Evolutionary conservation across 306 rosid genomes (phyloP), one percentile per base, ranked within the genome.

Genomic region (Malus sieversii): DNA sequence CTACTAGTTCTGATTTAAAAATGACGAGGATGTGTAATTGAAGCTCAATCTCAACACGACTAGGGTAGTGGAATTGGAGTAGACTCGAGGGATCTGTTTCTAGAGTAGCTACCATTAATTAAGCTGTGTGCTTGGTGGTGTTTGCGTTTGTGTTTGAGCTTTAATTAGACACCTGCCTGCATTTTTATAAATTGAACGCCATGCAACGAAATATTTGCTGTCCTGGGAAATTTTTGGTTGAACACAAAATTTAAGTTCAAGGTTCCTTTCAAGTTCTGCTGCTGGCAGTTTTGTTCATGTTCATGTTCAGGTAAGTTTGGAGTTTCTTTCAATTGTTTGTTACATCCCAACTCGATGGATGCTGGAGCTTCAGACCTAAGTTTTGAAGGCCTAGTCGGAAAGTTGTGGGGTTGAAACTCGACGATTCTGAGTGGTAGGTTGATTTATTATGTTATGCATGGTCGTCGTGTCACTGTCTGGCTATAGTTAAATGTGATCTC

Each of bases 281-380:
- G 57, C 66, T 74, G 79, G 73, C 58, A 68, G 73, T 76, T 76
- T 33, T 40, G 74, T 75, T 29, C 77, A 29, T 66, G 76, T 82
- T 72, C 77, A 27, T 73, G 76, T 79, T 71, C 79, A 73, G 85
- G 85, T 70, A 77, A 76, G 73, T 76, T 51, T 53, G 75, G 72
- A 71, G 70, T 75, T 82, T 52, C 68, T 66, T 71, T 74, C 72
- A 71, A 75, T 79, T 63, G 22, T 32, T 53, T 71, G 46, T 73
- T 10, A 25, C 73, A n/a, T 76, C n/a, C 73, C 67, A 70, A 25
- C 72, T 51, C 35, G 68, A 69, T 75, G 66, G 75, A 75, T 66
- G 81, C 75, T 55, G 84, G 62, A 64, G 35, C 40, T 45, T 77
- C 40, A 63, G 75, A 45, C 29, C 65, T 38, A 61, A 73, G 59